These are phyloP conservation scores for Triadica sebifera DNA, from an alignment of 345 rosid genomes.

Conservation along the genomic window DNA sequence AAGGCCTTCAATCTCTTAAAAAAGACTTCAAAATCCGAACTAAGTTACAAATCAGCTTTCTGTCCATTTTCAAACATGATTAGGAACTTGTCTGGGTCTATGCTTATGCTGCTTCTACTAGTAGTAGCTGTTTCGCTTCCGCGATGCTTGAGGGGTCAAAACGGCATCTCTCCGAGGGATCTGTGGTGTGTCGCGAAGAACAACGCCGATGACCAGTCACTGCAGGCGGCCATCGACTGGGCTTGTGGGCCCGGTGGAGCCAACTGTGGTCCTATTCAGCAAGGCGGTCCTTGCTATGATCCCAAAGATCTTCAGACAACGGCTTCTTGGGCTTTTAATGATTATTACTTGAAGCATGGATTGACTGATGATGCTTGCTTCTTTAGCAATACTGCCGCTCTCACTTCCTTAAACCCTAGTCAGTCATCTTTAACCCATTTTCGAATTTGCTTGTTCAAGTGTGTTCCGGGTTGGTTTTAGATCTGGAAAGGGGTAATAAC, in stretches of 20 bases:
- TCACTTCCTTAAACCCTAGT: conserved; percentile 77
- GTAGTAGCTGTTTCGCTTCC: conserved; percentile 4
- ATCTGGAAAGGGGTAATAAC: neutral
- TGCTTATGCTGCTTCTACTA: conserved; percentile 3
- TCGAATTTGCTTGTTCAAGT: neutral
- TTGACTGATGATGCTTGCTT: conserved; percentile 65
- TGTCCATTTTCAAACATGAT: neutral
- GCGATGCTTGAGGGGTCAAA: conserved; percentile 13
- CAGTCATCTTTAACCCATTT: conserved; percentile 18
- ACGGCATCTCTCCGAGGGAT: conserved; percentile 35
- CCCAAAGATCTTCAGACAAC: conserved; percentile 48
- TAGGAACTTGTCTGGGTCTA: neutral
- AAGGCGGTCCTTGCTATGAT: conserved; percentile 66
- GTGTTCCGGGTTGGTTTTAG: neutral
- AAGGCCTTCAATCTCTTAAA: too few relatives aligned
- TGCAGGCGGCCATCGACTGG: conserved; percentile 72
- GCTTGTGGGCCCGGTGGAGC: conserved; percentile 76
- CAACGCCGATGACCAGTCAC: conserved; percentile 70
- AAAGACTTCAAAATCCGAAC: too few relatives aligned
- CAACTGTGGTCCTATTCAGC: conserved; percentile 57
- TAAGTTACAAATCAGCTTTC: neutral
- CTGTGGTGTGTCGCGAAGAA: conserved; percentile 94
- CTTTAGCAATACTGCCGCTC: conserved; percentile 68
- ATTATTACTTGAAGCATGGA: conserved; percentile 68
- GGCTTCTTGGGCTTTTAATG: conserved; percentile 81